Conservation (phyloP, 331 rosid species). For the Acacia pycnantha region DNA sequence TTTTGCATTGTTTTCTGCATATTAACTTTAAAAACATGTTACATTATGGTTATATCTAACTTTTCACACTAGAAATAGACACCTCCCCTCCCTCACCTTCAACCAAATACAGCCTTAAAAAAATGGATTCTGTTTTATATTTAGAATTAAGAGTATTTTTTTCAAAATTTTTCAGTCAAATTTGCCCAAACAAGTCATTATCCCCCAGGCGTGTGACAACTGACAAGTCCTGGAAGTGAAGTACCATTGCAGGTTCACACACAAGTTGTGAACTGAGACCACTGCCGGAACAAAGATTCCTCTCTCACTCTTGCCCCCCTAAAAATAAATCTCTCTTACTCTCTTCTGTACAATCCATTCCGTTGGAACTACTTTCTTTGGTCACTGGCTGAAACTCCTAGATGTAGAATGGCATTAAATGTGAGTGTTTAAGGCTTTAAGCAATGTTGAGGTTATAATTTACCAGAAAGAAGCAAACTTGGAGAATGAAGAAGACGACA, state of each 20-base stretch:
- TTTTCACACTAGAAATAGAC: too few relatives aligned
- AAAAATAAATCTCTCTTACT: not conserved
- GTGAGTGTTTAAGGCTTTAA: not conserved
- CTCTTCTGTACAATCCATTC: not conserved
- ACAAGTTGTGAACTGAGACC: not conserved
- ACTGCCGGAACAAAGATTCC: not conserved
- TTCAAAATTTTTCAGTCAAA: too few relatives aligned
- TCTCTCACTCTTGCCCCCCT: too few relatives aligned
- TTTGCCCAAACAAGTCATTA: too few relatives aligned
- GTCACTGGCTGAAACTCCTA: not conserved
- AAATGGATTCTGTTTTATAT: too few relatives aligned
- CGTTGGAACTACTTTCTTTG: not conserved
- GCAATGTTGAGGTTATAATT: not conserved
- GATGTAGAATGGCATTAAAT: not conserved
- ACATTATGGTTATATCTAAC: too few relatives aligned
- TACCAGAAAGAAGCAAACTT: not conserved
- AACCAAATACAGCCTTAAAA: too few relatives aligned
- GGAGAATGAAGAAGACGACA: not conserved
- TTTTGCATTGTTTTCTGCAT: too few relatives aligned
- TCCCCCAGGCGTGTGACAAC: not conserved
- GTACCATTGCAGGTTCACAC: not conserved
- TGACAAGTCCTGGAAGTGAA: not conserved
- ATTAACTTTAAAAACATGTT: too few relatives aligned
- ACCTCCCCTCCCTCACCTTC: too few relatives aligned
- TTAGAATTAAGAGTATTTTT: too few relatives aligned